A percentile compares a stretch with the other conserved stretches of the same genome.
These are phyloP conservation scores for Gaertneriomyces sp. DNA, from an alignment of 192 early-diverging fungal genomes.

Conservation along the genomic window DNA sequence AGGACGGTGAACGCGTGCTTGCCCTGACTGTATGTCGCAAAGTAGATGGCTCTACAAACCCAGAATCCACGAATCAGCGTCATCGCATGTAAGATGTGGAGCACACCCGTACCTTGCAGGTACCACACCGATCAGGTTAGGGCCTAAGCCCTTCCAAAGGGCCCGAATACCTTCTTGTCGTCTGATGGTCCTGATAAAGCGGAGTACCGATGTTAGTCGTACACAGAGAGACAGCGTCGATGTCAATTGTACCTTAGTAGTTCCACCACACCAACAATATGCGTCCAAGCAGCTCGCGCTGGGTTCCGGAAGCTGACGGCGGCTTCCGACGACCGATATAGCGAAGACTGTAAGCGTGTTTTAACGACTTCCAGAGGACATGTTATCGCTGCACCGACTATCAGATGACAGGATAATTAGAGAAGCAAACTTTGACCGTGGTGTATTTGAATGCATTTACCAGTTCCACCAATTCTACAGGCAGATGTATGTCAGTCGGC, in stretches of 20 bases:
- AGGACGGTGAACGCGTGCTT: constrained; percentile 71
- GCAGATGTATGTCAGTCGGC: constrained; percentile 1
- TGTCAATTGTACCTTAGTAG: constrained; percentile 28
- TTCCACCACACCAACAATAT: constrained; percentile 31
- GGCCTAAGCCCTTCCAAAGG: constrained; percentile 92
- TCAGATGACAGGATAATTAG: background rate
- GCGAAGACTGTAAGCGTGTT: constrained; percentile 75
- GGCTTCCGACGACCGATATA: constrained; percentile 24
- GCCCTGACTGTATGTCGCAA: constrained; percentile 86
- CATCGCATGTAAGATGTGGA: background rate
- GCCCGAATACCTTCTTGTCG: constrained; percentile 74
- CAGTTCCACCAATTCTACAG: constrained; percentile 21
- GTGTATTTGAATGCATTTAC: background rate
- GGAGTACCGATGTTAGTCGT: background rate
- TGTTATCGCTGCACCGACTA: constrained; percentile 80
- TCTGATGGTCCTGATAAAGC: constrained; percentile 53
- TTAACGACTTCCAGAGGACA: constrained; percentile 94
- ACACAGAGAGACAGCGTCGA: background rate
- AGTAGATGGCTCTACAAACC: constrained; percentile 76
- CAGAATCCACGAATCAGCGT: background rate
- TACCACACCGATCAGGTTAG: constrained; percentile 88
- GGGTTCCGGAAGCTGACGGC: constrained; percentile 29
- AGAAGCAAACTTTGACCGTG: background rate
- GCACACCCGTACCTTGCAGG: constrained; percentile 68
- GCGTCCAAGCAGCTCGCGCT: constrained; percentile 10